A percentile compares a stretch with the other conserved stretches of the same genome.
These are phyloP conservation scores for Coniochaeta prunicola DNA, from an alignment of 2,329 filamentous ascomycete species.

Conservation along the genomic window DNA sequence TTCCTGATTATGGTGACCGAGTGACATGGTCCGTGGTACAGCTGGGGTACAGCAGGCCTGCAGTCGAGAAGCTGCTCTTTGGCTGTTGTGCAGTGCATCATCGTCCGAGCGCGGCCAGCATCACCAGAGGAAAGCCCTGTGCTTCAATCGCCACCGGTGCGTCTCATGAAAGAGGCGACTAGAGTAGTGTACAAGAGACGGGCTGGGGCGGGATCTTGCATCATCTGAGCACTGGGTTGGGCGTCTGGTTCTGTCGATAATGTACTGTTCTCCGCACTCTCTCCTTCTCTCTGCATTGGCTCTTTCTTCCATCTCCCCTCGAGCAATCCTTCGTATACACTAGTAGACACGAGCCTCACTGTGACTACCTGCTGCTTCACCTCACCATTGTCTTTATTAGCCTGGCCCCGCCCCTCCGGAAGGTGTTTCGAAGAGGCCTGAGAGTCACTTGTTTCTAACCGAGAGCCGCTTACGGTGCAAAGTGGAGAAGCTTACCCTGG, in stretches of 20 bases:
- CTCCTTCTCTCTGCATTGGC: neutral
- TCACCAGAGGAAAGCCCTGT: neutral
- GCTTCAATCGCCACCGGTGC: neutral
- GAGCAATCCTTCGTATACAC: neutral
- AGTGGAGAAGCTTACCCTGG: conserved; percentile 1
- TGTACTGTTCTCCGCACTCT: neutral
- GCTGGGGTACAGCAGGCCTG: conserved; percentile 2
- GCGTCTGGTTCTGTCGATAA: too few species aligned
- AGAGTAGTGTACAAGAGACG: neutral
- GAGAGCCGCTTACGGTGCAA: neutral
- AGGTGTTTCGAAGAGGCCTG: neutral
- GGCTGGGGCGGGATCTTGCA: neutral
- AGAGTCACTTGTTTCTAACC: conserved; percentile 1
- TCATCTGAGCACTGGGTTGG: neutral
- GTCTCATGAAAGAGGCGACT: neutral
- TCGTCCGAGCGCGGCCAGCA: neutral
- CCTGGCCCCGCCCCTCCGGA: neutral
- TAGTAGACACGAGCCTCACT: neutral
- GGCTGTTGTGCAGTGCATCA: too few species aligned
- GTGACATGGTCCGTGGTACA: neutral
- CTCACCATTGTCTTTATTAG: neutral
- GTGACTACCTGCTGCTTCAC: neutral
- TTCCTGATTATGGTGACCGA: neutral
- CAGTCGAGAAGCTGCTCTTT: neutral
- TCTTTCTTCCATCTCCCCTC: neutral